Evolutionary conservation across 2,329 filamentous ascomycete genomes (phyloP).

Genomic region (Rhynchosporium secalis): DNA sequence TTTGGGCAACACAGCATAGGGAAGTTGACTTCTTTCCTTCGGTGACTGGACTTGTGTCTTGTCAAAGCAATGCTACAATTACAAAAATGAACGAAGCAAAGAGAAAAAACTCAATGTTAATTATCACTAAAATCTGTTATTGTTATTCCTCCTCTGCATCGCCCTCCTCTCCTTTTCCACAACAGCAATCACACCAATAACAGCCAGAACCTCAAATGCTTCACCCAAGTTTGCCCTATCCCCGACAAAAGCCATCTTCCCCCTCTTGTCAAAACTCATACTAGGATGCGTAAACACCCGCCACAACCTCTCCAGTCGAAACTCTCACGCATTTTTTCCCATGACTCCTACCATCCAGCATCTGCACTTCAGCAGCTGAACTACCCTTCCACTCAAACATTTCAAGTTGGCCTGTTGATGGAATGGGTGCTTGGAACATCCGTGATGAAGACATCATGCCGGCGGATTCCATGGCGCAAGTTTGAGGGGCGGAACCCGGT

Average conservation of each 20-base stretch:
- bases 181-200: conserved; percentile 24
- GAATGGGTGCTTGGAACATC: conserved; percentile 7
- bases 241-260: conserved; percentile 29
- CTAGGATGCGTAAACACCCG: conserved; percentile 27
- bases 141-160: conserved; percentile 11
- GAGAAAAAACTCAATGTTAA: no score
- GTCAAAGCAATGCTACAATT: no score
- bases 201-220: conserved; percentile 24
- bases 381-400: conserved; percentile 29
- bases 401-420: conserved; percentile 6
- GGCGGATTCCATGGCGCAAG: conserved; percentile 13
- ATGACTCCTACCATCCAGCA: conserved; percentile 21
- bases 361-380: conserved; percentile 22
- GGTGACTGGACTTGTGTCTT: no score
- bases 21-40: no score
- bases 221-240: conserved; percentile 26
- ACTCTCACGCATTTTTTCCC: conserved; percentile 29
- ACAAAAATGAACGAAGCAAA: no score
- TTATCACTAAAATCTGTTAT: no score
- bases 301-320: conserved; percentile 24
- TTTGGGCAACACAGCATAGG: no score
- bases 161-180: conserved; percentile 24
- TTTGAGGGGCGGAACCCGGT: not conserved
- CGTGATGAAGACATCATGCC: conserved; percentile 8
- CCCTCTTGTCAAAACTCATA: conserved; percentile 25